Conservation (phyloP, 345 rosid genomes). For the Ceriops zippeliana region DNA sequence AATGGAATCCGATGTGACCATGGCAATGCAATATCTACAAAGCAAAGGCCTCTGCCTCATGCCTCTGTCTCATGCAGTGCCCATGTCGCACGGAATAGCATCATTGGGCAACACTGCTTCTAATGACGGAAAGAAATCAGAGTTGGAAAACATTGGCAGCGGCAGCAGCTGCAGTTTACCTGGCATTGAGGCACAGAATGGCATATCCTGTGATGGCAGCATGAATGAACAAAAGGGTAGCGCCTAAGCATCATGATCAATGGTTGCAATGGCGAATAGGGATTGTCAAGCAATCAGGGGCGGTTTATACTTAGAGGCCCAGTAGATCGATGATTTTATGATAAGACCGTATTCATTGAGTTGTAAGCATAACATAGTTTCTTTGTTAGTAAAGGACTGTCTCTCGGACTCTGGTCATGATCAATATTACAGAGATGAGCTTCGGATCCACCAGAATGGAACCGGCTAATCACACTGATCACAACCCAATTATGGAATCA, state of each 20-base stretch:
- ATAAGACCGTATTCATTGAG: too few species aligned
- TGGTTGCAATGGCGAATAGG: constrained; percentile 5
- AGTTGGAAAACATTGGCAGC: constrained; percentile 14
- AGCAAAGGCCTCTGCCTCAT: constrained; percentile 29
- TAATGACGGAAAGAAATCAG: constrained; percentile 22
- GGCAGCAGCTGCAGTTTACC: constrained; percentile 21
- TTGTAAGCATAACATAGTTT: too few species aligned
- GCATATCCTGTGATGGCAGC: constrained; percentile 2
- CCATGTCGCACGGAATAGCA: constrained; percentile 37
- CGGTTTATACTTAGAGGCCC: too few species aligned
- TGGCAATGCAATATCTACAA: constrained; percentile 24
- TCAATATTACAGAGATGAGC: too few species aligned
- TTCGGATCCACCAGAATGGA: too few species aligned
- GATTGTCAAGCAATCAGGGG: constrained; percentile 17
- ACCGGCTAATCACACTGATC: too few species aligned
- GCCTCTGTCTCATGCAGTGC: constrained; percentile 37
- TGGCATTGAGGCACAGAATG: constrained; percentile 13
- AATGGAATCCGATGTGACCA: constrained; percentile 19
- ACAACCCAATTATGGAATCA: too few species aligned
- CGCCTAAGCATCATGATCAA: constrained; percentile 7
- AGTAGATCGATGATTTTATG: too few species aligned
- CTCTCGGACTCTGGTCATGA: too few species aligned
- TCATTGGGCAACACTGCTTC: constrained; percentile 15
- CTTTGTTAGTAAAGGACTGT: too few species aligned
- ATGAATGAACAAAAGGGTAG: constrained; percentile 11